Percentiles rank a stretch among this genome's conserved stretches.
These are phyloP conservation scores for Parsonsia alboflavescens DNA, from an alignment of 257 asterid species.

Conservation along the genomic window DNA sequence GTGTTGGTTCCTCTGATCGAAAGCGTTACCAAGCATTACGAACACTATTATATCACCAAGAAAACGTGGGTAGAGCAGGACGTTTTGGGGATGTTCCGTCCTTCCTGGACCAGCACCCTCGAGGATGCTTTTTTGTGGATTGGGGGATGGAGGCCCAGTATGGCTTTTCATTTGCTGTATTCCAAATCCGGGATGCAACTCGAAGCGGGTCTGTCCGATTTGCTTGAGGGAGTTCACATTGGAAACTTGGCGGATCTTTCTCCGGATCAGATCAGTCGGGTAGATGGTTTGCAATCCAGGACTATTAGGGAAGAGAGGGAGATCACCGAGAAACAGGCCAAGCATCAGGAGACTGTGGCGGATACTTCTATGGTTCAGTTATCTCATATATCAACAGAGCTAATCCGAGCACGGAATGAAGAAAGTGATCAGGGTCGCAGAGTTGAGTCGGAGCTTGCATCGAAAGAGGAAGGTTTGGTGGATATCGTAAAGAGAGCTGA, in stretches of 20 bases:
- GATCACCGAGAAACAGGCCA: conserved; percentile 46
- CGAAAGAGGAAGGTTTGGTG: conserved; percentile 40
- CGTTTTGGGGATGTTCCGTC: conserved; percentile 38
- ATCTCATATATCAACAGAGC: conserved; percentile 40
- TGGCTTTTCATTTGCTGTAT: conserved; percentile 63
- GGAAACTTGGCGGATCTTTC: conserved; percentile 43
- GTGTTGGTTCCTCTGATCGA: not conserved
- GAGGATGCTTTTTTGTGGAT: conserved; percentile 73
- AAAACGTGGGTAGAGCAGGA: conserved; percentile 32
- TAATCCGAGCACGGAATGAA: conserved; percentile 23
- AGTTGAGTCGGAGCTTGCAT: conserved; percentile 21
- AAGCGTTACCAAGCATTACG: conserved; percentile 42
- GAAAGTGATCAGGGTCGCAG: conserved; percentile 6
- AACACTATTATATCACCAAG: conserved; percentile 48
- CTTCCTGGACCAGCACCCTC: conserved; percentile 55
- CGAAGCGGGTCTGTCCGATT: conserved; percentile 40
- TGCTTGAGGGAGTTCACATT: conserved; percentile 31
- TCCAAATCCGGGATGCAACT: conserved; percentile 58
- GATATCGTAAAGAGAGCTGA: conserved; percentile 44
- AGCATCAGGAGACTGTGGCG: conserved; percentile 53
- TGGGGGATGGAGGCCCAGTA: conserved; percentile 77
- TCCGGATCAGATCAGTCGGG: conserved; percentile 27
- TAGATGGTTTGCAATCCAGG: conserved; percentile 40
- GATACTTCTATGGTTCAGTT: conserved; percentile 50
- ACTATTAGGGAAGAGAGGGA: conserved; percentile 45